Evolutionary conservation across 306 rosid species (phyloP).

Genomic region (Rosa persica): DNA sequence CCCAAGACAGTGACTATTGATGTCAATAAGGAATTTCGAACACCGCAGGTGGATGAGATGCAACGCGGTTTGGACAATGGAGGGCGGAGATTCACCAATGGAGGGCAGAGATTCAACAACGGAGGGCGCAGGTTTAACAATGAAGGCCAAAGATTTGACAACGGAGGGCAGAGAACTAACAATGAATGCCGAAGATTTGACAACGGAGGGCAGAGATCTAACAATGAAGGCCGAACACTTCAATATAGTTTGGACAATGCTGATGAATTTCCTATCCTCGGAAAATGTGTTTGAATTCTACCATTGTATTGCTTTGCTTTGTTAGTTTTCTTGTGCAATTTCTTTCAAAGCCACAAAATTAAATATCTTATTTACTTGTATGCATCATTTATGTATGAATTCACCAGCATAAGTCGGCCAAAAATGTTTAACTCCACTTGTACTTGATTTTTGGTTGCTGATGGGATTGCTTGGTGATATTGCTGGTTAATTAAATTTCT

Average conservation of each 20-base stretch:
- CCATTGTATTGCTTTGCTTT: background rate
- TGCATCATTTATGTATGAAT: background rate
- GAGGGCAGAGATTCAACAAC: background rate
- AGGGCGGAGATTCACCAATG: background rate
- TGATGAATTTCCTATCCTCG: background rate
- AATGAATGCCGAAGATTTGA: background rate
- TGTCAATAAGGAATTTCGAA: background rate
- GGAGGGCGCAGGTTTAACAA: background rate
- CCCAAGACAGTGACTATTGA: background rate
- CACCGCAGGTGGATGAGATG: background rate
- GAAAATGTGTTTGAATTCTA: background rate
- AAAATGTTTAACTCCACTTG: too few relatives aligned
- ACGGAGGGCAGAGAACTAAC: background rate
- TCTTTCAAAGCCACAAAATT: background rate
- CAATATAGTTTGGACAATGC: background rate
- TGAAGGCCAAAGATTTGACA: background rate
- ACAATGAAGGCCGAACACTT: background rate
- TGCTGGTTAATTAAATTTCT: too few relatives aligned
- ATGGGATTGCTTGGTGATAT: too few relatives aligned
- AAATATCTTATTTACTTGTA: background rate
- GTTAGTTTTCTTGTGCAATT: background rate
- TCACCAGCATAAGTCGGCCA: background rate
- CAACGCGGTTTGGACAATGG: background rate
- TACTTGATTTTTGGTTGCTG: too few relatives aligned
- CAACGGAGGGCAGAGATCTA: background rate